A percentile compares a stretch with the other conserved stretches of the same genome.
Evolutionary conservation across 768 basidiomycete species (phyloP).

Genomic region (Agrocybe praecox): DNA sequence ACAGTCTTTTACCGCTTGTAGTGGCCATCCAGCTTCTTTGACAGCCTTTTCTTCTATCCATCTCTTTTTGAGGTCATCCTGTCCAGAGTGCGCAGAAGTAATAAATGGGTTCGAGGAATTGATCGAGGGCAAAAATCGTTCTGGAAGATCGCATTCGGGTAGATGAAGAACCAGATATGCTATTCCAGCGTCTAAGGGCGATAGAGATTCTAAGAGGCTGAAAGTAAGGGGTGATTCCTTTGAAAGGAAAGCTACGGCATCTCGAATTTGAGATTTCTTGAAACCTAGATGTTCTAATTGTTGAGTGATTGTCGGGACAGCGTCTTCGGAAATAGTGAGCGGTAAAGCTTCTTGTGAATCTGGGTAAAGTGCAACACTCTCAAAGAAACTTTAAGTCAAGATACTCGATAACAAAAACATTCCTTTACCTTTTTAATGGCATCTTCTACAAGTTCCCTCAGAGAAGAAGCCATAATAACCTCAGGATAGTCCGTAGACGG

Average conservation of each 20-base stretch:
- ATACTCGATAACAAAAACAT: slow-evolving; percentile 2
- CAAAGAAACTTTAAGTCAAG: neutral
- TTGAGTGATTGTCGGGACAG: slow-evolving; percentile 40
- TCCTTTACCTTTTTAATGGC: slow-evolving; percentile 69
- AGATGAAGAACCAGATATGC: slow-evolving; percentile 83
- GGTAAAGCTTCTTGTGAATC: slow-evolving; percentile 40
- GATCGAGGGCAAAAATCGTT: slow-evolving; percentile 62
- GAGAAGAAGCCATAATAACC: slow-evolving; percentile 76
- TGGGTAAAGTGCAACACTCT: slow-evolving; percentile 58
- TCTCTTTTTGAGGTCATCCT: slow-evolving; percentile 64
- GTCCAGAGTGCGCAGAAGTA: slow-evolving; percentile 62
- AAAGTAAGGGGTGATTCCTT: slow-evolving; percentile 58
- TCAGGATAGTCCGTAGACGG: slow-evolving; percentile 62
- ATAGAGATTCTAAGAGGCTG: slow-evolving; percentile 58
- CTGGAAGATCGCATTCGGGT: slow-evolving; percentile 87
- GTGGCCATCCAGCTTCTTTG: slow-evolving; percentile 85
- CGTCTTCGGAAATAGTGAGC: slow-evolving; percentile 43
- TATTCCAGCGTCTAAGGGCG: slow-evolving; percentile 76
- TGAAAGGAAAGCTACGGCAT: slow-evolving; percentile 59
- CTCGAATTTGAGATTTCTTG: slow-evolving; percentile 50
- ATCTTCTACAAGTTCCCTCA: slow-evolving; percentile 82
- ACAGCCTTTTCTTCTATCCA: slow-evolving; percentile 83
- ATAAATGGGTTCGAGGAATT: slow-evolving; percentile 75
- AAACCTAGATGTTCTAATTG: slow-evolving; percentile 75
- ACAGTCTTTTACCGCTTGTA: slow-evolving; percentile 64